Evolutionary conservation across 768 basidiomycete species (phyloP).

Genomic region (Lactarius vividus): DNA sequence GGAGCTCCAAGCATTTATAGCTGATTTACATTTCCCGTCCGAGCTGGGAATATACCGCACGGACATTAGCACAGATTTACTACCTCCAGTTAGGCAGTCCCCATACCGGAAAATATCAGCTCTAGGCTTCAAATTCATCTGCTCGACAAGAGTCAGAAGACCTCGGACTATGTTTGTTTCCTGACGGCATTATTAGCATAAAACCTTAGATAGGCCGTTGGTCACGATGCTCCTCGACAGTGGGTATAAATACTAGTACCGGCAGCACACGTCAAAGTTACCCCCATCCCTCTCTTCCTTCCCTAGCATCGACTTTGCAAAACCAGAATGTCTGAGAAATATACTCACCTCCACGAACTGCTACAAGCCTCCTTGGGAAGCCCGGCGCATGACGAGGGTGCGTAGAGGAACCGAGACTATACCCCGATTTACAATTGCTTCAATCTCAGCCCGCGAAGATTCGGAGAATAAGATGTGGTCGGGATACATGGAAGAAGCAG

Average conservation of each 20-base stretch:
- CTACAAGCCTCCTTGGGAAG: neutral
- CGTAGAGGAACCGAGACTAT: neutral
- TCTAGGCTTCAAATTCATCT: neutral
- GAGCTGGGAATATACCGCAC: neutral
- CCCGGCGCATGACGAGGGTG: neutral
- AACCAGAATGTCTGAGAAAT: neutral
- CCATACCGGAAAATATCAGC: neutral
- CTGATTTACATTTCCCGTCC: neutral
- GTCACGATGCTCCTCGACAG: neutral
- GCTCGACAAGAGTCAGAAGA: neutral
- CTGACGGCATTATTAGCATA: neutral
- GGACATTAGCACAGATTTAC: neutral
- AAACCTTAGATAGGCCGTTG: neutral
- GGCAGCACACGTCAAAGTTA: neutral
- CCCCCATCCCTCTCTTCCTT: neutral
- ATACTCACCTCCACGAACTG: neutral
- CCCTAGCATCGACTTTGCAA: neutral
- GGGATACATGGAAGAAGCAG: slow-evolving; percentile 4
- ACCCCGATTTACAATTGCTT: neutral
- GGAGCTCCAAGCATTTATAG: neutral
- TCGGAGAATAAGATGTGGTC: slow-evolving; percentile 21
- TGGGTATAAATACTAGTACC: neutral
- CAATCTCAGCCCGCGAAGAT: neutral
- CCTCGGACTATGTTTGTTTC: neutral
- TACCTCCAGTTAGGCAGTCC: neutral